Conservation (phyloP, 495 filamentous ascomycete species). For the Achaetomiella virescens region DNA sequence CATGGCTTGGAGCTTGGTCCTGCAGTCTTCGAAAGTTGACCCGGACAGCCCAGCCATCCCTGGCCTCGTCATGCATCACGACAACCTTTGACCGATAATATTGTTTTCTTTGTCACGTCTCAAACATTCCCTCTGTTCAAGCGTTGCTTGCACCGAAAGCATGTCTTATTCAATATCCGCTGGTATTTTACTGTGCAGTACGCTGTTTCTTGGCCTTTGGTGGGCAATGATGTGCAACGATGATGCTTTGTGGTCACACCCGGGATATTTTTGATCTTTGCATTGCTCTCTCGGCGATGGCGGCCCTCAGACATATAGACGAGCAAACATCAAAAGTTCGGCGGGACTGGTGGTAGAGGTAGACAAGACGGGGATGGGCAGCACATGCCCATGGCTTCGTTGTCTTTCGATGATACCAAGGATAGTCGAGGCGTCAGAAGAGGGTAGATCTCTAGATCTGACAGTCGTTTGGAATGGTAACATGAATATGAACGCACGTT, state of each 20-base stretch:
- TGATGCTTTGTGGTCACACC: too few relatives aligned
- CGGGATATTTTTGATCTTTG: too few relatives aligned
- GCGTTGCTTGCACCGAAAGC: not conserved
- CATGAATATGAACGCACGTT: too few relatives aligned
- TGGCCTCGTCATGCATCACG: conserved; percentile 27
- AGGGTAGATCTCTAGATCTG: not conserved
- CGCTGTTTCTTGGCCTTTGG: not conserved
- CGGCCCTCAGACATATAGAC: not conserved
- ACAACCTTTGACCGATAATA: conserved; percentile 7
- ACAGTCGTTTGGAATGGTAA: not conserved
- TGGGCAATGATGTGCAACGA: not conserved
- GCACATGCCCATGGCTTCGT: conserved; percentile 4
- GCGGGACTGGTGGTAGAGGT: conserved; percentile 18
- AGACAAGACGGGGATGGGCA: conserved; percentile 17
- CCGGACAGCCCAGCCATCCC: conserved; percentile 20
- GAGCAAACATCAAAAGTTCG: not conserved
- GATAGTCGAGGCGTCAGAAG: not conserved
- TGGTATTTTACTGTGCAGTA: not conserved
- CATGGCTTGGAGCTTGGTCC: conserved; percentile 16
- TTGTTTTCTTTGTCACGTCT: conserved; percentile 7
- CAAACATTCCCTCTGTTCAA: conserved; percentile 1
- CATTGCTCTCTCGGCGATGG: not conserved
- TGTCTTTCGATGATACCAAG: conserved; percentile 24
- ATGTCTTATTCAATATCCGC: not conserved
- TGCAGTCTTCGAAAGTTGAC: conserved; percentile 10